Evolutionary conservation across 2,329 filamentous ascomycete genomes (phyloP), one percentile per base, ranked within the genome.

Genomic region (Fusarium temperatum): DNA sequence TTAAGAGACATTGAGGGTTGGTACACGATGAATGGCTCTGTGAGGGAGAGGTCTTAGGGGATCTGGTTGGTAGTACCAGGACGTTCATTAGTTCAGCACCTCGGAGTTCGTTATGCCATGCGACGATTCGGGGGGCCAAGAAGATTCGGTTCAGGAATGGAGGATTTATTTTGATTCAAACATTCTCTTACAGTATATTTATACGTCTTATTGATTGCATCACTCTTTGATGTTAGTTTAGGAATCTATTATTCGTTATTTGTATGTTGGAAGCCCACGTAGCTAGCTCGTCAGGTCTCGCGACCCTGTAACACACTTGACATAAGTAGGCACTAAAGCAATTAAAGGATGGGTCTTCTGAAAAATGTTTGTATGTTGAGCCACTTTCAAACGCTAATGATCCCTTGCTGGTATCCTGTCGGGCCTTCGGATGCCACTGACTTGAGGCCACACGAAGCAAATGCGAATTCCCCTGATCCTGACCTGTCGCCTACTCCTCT

Each of bases 1-100:
- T 18, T 50, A 20, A 6, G 20, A 6, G n/a, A 5, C 0, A 26
- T 36, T 4, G 18, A 20, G 12, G 8, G 20, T 2, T 18, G n/a
- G 15, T 22, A 15, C 6, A 24, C 3, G 15, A 5, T 8, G 6
- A 15, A 22, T 58, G 12, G 11, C 15, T 36, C 6, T 50, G 20
- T 17, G 20, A 10, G 15, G 4, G n/a, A 28, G 8, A 12, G 5
- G 22, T n/a, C 3, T 36, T 15, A 8, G 5, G 5, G 30, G 20
- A n/a, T 42, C 1, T 10, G 30, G 14, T 14, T 47, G 26, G 8
- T 22, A 14, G 11, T 15, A 51, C 4, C 26, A 42, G 51, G 20
- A 54, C 35, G 1, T 39, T 54, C 51, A 10, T n/a, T 28, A 39
- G 20, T 9, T n/a, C 24, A n/a, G 15, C 13, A 17, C 7, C 10